These are phyloP conservation scores for Colletotrichum siamense DNA, from an alignment of 2,329 filamentous ascomycete species.

Conservation along the genomic window DNA sequence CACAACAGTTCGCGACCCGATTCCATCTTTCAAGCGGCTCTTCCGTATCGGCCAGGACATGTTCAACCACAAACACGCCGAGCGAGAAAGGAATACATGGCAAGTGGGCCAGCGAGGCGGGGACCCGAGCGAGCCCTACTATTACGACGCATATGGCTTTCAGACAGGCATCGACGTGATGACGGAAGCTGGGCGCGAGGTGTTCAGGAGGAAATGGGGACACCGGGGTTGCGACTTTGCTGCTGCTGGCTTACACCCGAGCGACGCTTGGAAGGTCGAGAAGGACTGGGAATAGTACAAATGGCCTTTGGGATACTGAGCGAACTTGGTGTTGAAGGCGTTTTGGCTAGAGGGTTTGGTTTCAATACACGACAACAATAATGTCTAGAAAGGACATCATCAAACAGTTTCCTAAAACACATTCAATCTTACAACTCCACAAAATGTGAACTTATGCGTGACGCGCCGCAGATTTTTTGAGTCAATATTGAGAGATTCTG, in stretches of 20 bases:
- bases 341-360: neutral
- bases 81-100: slow-evolving; percentile 54
- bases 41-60: slow-evolving; percentile 35
- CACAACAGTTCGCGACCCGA: neutral
- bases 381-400: neutral
- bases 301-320: neutral
- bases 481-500: no score
- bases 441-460: neutral
- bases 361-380: neutral
- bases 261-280: slow-evolving; percentile 53
- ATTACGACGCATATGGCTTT: slow-evolving; percentile 52
- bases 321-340: neutral
- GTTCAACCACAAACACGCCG: slow-evolving; percentile 48
- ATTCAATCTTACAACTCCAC: neutral
- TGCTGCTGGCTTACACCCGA: slow-evolving; percentile 37
- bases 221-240: slow-evolving; percentile 47
- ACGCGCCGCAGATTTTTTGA: rapidly evolving
- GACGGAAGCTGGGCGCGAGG: slow-evolving; percentile 48
- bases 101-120: slow-evolving; percentile 58
- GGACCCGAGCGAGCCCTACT: slow-evolving; percentile 53
- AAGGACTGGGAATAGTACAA: slow-evolving; percentile 38
- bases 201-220: slow-evolving; percentile 51
- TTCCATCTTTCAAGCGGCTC: neutral
- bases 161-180: slow-evolving; percentile 47
- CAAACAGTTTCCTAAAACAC: neutral